Base-by-base conservation (phyloP, 1,284 basidiomycete species). In the Puccinia novopanici region DNA sequence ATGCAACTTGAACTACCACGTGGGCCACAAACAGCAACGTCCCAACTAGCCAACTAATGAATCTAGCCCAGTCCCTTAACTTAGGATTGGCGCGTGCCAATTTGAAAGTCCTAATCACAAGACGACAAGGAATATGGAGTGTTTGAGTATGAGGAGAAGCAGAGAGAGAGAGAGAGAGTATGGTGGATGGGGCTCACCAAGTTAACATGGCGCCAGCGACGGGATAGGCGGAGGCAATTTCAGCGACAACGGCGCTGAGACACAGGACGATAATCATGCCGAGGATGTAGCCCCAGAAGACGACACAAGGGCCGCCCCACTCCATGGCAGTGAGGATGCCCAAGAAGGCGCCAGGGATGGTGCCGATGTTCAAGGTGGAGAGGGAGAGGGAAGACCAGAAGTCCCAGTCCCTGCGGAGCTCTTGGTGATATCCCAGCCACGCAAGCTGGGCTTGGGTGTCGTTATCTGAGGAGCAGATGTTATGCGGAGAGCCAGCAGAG, bases 391-490 rank as follows among this genome's bases (percentile, higher is more conserved):
- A 80, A 2, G 78, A 63, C 70, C 70, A 73, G 61, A 80, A 80
- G 37, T 80, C 68, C 78, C 78, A 80, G 48, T 80, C 78, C 45
- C 78, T 57, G 15, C 67, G 68, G n/a, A 80, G 59, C n/a, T 80
- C 78, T 45, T 80, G 78, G 24, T 70, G 67, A 55, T 80, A 80
- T 2, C 78, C 78, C 3, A 80, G 70, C 78, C 78, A 80, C 27
- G 78, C 78, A 37, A 80, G 24, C 48, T 80, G 78, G 4, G 70
- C 70, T 27, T 80, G 70, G 13, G 78, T 79, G 24, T 79, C 76
- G 30, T 55, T 24, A 59, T 79, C 76, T 19, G 76, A 30, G 40
- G 13, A 24, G 61, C 10, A 13, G 17, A 27, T 48, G 22, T 54
- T 42, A 34, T 75, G 45, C 37, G 22, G 30, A 19, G 40, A 75